Percentiles rank a stretch among this genome's conserved stretches.
These are phyloP conservation scores for Nicotiana noctiflora DNA, from an alignment of 257 asterid genomes.

Conservation along the genomic window DNA sequence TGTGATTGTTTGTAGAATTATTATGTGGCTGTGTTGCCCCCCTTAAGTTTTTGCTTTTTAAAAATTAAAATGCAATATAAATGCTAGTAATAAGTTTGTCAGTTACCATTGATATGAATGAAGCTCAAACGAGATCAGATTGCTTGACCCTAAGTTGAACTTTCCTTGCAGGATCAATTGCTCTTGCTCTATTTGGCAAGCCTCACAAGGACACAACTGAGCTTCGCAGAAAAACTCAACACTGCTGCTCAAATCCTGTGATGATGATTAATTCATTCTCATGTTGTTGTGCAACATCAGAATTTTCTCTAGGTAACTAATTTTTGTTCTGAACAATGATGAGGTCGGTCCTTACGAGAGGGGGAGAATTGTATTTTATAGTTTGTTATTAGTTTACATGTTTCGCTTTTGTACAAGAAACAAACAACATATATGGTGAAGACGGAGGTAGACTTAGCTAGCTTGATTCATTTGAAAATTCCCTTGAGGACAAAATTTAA, in stretches of 20 bases:
- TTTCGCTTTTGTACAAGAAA: neutral
- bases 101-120: neutral
- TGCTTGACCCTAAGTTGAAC: neutral
- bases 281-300: neutral
- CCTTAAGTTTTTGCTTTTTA: neutral
- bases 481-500: neutral
- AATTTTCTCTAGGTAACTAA: neutral
- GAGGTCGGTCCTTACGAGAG: neutral
- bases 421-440: neutral
- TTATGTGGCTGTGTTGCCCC: neutral
- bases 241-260: constrained; percentile 92
- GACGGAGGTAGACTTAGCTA: neutral
- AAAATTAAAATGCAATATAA: neutral
- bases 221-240: constrained; percentile 80
- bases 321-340: neutral
- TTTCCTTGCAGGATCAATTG: constrained; percentile 61
- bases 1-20: neutral
- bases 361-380: neutral
- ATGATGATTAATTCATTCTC: constrained; percentile 2
- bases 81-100: neutral
- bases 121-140: neutral
- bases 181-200: constrained; percentile 79
- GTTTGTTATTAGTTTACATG: neutral
- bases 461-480: neutral
- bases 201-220: constrained; percentile 94